Percentiles rank a stretch among this genome's conserved stretches.
Evolutionary conservation across 2,329 filamentous ascomycete species (phyloP).

Genomic region (Rosellinia necatrix): DNA sequence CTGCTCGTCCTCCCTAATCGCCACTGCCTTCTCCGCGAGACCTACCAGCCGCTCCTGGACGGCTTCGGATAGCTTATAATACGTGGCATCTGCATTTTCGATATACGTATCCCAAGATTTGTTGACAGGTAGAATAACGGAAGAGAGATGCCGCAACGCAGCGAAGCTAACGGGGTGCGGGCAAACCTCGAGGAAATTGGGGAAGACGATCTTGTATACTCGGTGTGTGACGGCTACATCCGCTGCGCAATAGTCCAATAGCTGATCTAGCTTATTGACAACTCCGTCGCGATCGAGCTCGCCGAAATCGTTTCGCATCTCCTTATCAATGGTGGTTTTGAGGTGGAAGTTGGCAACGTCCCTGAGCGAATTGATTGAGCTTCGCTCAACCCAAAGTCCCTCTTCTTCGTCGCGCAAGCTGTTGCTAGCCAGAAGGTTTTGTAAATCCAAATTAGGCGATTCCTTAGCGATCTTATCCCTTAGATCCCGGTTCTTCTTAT

Average conservation of each 20-base stretch:
- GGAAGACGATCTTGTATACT: conserved; percentile 93
- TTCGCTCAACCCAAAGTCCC: conserved; percentile 92
- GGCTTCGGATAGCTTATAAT: conserved; percentile 74
- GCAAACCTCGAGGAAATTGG: conserved; percentile 84
- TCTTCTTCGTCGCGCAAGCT: conserved; percentile 81
- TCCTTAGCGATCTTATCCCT: conserved; percentile 78
- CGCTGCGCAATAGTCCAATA: conserved; percentile 92
- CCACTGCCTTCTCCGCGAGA: conserved; percentile 77
- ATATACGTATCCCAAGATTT: conserved; percentile 87
- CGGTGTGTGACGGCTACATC: conserved; percentile 92
- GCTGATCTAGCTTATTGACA: conserved; percentile 72
- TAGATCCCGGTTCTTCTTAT: conserved; percentile 86
- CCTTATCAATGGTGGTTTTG: conserved; percentile 88
- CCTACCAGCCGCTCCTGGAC: conserved; percentile 75
- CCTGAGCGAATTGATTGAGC: conserved; percentile 90
- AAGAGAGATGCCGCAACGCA: conserved; percentile 87
- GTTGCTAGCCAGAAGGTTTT: conserved; percentile 69
- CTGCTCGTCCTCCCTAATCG: conserved; percentile 70
- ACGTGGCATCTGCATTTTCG: conserved; percentile 81
- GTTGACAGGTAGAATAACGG: conserved; percentile 89
- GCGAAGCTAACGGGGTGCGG: conserved; percentile 98
- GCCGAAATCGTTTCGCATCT: conserved; percentile 82
- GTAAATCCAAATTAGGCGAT: conserved; percentile 72
- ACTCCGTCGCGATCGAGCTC: conserved; percentile 76
- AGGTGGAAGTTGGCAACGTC: conserved; percentile 98